phyloP scores from a whole-genome alignment of 345 rosid genomes.

The Garcia nutans region DNA sequence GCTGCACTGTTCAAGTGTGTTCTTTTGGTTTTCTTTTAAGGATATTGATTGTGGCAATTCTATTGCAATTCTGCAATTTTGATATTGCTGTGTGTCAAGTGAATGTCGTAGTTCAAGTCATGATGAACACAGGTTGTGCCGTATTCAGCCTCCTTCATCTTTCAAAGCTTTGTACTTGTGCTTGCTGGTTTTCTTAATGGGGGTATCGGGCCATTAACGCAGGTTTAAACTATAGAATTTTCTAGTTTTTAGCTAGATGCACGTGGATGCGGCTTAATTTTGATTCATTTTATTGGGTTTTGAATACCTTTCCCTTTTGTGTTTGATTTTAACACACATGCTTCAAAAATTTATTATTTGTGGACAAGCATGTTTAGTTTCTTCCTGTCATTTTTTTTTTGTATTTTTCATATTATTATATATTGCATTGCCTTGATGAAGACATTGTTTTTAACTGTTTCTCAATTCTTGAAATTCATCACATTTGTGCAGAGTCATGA shows the following conservation, averaged over 20 bases:
- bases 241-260: background rate
- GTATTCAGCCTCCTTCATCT: background rate
- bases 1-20: background rate
- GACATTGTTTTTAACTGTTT: background rate
- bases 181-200: background rate
- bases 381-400: background rate
- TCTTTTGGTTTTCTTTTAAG: background rate
- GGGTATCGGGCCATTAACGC: background rate
- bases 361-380: background rate
- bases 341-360: background rate
- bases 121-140: background rate
- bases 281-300: background rate
- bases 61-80: background rate
- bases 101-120: background rate
- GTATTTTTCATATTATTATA: background rate
- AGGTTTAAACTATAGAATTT: background rate
- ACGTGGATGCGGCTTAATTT: background rate
- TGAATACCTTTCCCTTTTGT: background rate
- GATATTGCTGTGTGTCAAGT: background rate
- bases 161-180: background rate
- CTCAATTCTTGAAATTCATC: background rate
- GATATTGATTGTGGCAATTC: background rate
- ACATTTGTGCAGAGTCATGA: background rate
- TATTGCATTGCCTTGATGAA: background rate
- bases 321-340: background rate